Percentiles rank a stretch among this genome's conserved stretches.
Evolutionary conservation across 2,329 filamentous ascomycete species (phyloP).

Genomic region (Fusarium nygamai): DNA sequence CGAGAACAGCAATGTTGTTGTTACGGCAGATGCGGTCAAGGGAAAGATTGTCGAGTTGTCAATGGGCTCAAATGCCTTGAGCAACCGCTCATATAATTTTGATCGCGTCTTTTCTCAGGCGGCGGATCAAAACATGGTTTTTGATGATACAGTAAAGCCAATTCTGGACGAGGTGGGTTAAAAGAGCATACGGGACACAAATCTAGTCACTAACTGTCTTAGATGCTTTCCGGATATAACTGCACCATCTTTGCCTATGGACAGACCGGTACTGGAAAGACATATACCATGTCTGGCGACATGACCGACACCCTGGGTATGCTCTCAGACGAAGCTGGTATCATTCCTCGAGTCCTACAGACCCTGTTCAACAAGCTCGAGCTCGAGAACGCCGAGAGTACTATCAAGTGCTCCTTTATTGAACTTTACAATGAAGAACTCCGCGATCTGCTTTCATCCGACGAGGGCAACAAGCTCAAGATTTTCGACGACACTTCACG

Average conservation of each 20-base stretch:
- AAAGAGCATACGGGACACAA: not conserved
- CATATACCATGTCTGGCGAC: constrained; percentile 99
- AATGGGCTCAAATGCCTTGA: constrained; percentile 91
- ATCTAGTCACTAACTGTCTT: constrained; percentile 12
- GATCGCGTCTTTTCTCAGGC: constrained; percentile 97
- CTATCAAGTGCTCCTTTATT: constrained; percentile 98
- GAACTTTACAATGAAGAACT: constrained; percentile 98
- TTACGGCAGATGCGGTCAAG: constrained; percentile 87
- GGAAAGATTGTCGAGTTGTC: constrained; percentile 85
- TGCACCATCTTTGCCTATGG: constrained; percentile 99
- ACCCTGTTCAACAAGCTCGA: constrained; percentile 88
- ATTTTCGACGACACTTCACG: constrained; percentile 93
- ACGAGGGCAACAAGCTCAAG: constrained; percentile 88
- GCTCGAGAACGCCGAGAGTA: constrained; percentile 80
- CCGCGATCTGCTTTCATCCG: constrained; percentile 83
- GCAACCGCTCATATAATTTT: constrained; percentile 96
- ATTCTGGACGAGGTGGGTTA: constrained; percentile 85
- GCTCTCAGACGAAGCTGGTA: constrained; percentile 90
- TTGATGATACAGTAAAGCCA: constrained; percentile 93
- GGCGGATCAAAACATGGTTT: constrained; percentile 92
- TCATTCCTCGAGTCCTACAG: constrained; percentile 91
- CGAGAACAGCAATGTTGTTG: constrained; percentile 94
- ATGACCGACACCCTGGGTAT: constrained; percentile 89
- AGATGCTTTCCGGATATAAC: constrained; percentile 96
- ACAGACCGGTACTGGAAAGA: constrained; percentile 97